These are phyloP conservation scores for Backusella sp. DNA, from an alignment of 192 early-diverging fungal species.

Conservation along the genomic window DNA sequence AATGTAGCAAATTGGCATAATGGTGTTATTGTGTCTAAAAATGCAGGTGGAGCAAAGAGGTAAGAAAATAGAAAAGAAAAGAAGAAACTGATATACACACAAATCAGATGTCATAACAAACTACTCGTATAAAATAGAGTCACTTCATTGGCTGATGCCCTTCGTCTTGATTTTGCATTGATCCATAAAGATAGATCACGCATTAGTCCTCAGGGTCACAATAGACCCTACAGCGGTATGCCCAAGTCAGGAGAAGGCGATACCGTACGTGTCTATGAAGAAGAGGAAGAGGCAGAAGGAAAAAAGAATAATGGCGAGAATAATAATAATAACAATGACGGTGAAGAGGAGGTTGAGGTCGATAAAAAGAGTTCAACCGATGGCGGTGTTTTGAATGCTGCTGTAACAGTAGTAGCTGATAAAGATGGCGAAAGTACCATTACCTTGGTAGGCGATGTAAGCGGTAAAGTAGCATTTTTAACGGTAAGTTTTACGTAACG, in stretches of 20 bases:
- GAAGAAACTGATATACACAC: background rate
- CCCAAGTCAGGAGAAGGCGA: slow-evolving; percentile 17
- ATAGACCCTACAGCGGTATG: slow-evolving; percentile 36
- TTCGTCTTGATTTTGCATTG: slow-evolving; percentile 92
- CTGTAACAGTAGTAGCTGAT: slow-evolving; percentile 35
- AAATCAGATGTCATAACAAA: background rate
- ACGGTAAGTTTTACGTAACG: slow-evolving; percentile 41
- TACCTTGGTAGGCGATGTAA: slow-evolving; percentile 90
- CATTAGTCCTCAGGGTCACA: slow-evolving; percentile 29
- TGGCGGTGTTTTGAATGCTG: slow-evolving; percentile 27
- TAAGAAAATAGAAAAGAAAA: slow-evolving; percentile 25
- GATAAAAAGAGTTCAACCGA: background rate
- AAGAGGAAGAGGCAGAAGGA: background rate
- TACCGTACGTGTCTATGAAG: slow-evolving; percentile 8
- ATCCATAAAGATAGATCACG: slow-evolving; percentile 86
- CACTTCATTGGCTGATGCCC: slow-evolving; percentile 90
- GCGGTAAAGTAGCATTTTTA: slow-evolving; percentile 82
- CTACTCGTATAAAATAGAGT: slow-evolving; percentile 34
- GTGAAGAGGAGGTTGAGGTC: slow-evolving; percentile 7
- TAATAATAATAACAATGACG: slow-evolving; percentile 12
- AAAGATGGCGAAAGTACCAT: slow-evolving; percentile 38
- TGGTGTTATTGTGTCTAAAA: slow-evolving; percentile 92
- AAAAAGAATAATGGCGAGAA: background rate
- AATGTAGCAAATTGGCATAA: slow-evolving; percentile 87
- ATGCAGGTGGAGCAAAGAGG: slow-evolving; percentile 98